A percentile compares a stretch with the other conserved stretches of the same genome.
phyloP scores from a whole-genome alignment of 23 red algal species.

The Gracilariopsis chorda region DNA sequence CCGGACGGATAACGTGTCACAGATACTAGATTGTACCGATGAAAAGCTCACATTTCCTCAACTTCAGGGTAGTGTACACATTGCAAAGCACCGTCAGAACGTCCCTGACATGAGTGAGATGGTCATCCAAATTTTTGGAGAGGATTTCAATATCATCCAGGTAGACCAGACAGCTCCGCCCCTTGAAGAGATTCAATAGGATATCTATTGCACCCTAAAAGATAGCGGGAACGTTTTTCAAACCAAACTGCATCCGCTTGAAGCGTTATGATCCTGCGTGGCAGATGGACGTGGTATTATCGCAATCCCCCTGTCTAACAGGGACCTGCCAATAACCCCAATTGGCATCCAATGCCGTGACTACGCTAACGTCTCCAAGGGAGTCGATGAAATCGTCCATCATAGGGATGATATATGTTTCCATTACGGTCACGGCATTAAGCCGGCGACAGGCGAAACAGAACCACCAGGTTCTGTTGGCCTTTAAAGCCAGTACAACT shows the following conservation, averaged over 20 bases:
- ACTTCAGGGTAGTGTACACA: neutral
- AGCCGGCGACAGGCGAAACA: neutral
- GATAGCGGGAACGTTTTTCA: neutral
- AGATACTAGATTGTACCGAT: neutral
- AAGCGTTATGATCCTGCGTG: neutral
- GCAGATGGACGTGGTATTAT: neutral
- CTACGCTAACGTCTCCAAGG: neutral
- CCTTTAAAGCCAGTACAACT: neutral
- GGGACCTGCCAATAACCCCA: slow-evolving; percentile 29
- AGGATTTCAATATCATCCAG: neutral
- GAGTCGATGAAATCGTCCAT: slow-evolving; percentile 60
- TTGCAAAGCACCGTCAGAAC: neutral
- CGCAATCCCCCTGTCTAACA: neutral
- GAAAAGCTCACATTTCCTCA: slow-evolving; percentile 6
- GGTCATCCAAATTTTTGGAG: neutral
- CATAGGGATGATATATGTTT: neutral
- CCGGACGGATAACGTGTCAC: neutral
- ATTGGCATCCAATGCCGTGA: neutral
- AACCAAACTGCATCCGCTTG: neutral
- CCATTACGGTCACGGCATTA: neutral
- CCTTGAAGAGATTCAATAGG: neutral
- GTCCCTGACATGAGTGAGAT: neutral
- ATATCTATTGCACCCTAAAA: slow-evolving; percentile 1
- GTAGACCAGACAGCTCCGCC: neutral
- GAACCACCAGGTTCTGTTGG: neutral